phyloP scores from a whole-genome alignment of 1,139 yeast genomes.

The Geotrichum histeridarum region DNA sequence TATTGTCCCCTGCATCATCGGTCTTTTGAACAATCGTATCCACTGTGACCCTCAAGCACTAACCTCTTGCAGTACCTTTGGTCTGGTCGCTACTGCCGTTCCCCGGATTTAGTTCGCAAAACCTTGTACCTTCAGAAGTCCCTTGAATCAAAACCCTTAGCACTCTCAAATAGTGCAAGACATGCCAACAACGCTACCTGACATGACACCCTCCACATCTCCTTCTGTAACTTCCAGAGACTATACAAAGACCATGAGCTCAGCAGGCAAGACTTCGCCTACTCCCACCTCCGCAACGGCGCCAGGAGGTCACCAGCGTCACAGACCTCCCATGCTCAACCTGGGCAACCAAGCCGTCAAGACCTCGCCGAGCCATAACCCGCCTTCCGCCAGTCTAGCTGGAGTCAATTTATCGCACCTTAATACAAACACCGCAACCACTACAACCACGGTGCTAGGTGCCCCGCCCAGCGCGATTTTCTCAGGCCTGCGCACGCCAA shows the following conservation, averaged over 20 bases:
- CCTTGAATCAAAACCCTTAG: too few relatives aligned
- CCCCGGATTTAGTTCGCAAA: too few relatives aligned
- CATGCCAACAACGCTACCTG: neutral
- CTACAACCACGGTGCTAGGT: conserved; percentile 11
- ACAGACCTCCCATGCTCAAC: conserved; percentile 21
- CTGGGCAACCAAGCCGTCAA: conserved; percentile 6
- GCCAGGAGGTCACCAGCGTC: conserved; percentile 6
- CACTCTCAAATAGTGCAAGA: too few relatives aligned
- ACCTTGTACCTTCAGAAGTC: too few relatives aligned
- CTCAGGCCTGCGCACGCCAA: conserved; percentile 31
- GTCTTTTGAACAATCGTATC: too few relatives aligned
- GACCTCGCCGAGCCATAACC: neutral
- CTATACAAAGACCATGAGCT: neutral
- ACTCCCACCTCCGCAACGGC: neutral
- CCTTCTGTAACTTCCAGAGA: neutral
- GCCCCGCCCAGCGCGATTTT: conserved; percentile 13
- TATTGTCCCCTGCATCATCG: too few relatives aligned
- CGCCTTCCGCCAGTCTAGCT: conserved; percentile 3
- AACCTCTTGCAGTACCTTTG: too few relatives aligned
- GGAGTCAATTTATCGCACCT: conserved; percentile 12
- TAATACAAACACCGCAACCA: conserved; percentile 13
- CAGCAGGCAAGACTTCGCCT: neutral
- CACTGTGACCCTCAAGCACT: too few relatives aligned
- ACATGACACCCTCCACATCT: conserved; percentile 6
- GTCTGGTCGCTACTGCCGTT: too few relatives aligned